Evolutionary conservation across 2,329 filamentous ascomycete species (phyloP).

Genomic region (Tolypocladium tropicale): DNA sequence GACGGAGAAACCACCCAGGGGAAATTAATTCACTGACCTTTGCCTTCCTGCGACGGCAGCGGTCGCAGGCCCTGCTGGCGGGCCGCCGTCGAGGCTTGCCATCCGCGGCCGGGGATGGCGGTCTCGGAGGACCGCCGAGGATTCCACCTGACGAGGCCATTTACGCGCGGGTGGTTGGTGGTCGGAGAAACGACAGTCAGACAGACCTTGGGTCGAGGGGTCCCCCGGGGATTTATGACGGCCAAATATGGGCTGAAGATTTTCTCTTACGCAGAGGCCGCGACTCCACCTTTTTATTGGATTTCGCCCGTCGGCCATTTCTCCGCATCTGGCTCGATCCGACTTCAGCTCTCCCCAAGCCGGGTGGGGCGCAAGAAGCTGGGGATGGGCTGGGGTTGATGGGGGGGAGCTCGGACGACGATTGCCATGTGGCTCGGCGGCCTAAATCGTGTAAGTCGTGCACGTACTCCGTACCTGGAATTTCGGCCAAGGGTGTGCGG

Average conservation of each 20-base stretch:
- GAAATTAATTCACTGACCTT: conserved; percentile 20
- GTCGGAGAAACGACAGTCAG: neutral
- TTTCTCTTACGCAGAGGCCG: neutral
- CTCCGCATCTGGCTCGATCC: conserved; percentile 2
- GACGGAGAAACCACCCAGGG: conserved; percentile 5
- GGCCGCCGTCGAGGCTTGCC: conserved; percentile 9
- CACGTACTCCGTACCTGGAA: neutral
- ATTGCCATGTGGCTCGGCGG: neutral
- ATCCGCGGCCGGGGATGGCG: conserved; percentile 4
- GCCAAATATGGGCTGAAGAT: neutral
- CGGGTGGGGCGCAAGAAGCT: neutral
- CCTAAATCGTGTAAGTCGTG: neutral
- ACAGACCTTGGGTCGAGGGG: too few relatives aligned
- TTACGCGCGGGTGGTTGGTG: neutral
- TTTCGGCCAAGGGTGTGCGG: neutral
- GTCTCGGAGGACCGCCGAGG: conserved; percentile 9
- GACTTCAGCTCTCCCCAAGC: neutral
- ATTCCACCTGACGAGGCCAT: neutral
- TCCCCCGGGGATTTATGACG: neutral
- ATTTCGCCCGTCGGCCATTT: neutral
- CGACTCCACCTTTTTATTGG: conserved; percentile 4
- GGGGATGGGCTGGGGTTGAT: neutral
- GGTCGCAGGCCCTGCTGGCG: conserved; percentile 21
- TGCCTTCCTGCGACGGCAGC: conserved; percentile 25
- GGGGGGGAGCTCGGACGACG: neutral